These are phyloP conservation scores for Suillus brevipes DNA, from an alignment of 768 basidiomycete genomes.

Conservation along the genomic window DNA sequence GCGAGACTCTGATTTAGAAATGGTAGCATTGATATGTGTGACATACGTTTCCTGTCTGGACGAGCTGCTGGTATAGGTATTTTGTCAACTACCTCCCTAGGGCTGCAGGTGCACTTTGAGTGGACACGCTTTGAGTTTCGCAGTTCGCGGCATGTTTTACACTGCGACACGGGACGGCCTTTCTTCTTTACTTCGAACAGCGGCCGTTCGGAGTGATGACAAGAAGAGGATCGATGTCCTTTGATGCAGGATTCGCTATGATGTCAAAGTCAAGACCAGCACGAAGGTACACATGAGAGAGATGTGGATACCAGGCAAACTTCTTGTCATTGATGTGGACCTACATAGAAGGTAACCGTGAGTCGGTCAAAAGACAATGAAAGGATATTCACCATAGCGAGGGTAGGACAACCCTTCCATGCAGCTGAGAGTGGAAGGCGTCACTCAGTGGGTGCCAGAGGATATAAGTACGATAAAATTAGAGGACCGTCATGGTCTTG, in stretches of 20 bases:
- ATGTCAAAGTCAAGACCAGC: slow-evolving; percentile 15
- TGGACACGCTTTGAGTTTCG: slow-evolving; percentile 80
- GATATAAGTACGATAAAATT: background rate
- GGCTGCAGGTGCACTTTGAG: slow-evolving; percentile 76
- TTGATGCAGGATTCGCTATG: slow-evolving; percentile 89
- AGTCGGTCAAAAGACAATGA: background rate
- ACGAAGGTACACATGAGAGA: background rate
- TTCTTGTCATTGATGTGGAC: slow-evolving; percentile 76
- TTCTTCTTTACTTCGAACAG: slow-evolving; percentile 95
- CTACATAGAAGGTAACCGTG: slow-evolving; percentile 28
- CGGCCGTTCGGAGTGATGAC: slow-evolving; percentile 82
- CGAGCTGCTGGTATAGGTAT: slow-evolving; percentile 34
- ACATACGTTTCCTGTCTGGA: slow-evolving; percentile 36
- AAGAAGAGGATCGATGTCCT: slow-evolving; percentile 89
- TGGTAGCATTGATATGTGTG: slow-evolving; percentile 8
- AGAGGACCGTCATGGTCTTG: background rate
- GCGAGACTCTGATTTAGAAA: slow-evolving; percentile 15
- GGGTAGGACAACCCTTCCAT: background rate
- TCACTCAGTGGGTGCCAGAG: background rate
- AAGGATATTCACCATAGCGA: slow-evolving; percentile 22
- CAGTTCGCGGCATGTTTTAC: slow-evolving; percentile 78
- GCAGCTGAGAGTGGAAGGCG: background rate
- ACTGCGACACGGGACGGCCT: slow-evolving; percentile 89
- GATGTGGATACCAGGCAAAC: slow-evolving; percentile 62
- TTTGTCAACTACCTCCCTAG: slow-evolving; percentile 35